phyloP scores from a whole-genome alignment of 2,329 filamentous ascomycete genomes.

The Fonsecaea pedrosoi region DNA sequence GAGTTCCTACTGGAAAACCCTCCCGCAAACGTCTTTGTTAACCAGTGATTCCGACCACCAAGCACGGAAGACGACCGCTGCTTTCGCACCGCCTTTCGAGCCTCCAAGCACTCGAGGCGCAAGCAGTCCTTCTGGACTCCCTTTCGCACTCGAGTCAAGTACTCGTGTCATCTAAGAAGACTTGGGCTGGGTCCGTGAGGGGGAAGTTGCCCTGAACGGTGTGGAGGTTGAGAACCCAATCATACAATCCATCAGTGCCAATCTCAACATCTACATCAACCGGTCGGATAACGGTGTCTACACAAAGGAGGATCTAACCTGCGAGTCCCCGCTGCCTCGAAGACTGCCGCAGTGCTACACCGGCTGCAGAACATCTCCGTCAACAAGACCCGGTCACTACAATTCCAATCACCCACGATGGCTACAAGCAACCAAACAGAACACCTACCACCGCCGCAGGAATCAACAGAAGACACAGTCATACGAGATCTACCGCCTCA shows the following conservation, averaged over 20 bases:
- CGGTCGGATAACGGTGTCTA: background rate
- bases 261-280: background rate
- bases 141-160: background rate
- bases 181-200: background rate
- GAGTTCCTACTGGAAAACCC: background rate
- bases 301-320: background rate
- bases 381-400: background rate
- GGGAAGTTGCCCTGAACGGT: background rate
- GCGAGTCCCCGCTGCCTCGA: background rate
- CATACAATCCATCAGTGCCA: background rate
- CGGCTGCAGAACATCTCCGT: background rate
- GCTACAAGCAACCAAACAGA: slow-evolving; percentile 15
- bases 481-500: slow-evolving; percentile 28
- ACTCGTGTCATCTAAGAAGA: background rate
- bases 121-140: background rate
- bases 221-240: background rate
- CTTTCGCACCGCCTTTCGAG: background rate
- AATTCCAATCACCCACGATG: slow-evolving; percentile 19
- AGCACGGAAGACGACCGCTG: background rate
- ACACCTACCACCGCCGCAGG: background rate
- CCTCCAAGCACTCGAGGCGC: background rate
- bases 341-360: background rate
- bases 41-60: background rate
- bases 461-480: slow-evolving; percentile 23
- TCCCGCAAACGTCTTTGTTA: background rate